Percentiles rank a stretch among this genome's conserved stretches.
Conservation (phyloP, 2,329 filamentous ascomycete species). For the Fusarium sp. region DNA sequence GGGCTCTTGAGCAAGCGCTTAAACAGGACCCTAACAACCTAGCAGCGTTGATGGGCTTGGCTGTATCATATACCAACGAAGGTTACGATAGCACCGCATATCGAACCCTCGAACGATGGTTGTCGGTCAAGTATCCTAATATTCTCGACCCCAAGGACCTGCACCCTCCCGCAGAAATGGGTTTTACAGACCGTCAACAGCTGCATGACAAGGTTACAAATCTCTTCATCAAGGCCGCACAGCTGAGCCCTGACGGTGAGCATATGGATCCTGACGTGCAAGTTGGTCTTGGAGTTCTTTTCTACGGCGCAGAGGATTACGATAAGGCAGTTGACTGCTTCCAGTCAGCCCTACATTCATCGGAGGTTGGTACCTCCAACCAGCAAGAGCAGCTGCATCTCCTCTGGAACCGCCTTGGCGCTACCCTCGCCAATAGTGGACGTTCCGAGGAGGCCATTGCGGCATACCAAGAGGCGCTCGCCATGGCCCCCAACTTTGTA, state of each 20-base stretch:
- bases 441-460: slow-evolving; percentile 96
- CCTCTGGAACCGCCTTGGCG: slow-evolving; percentile 96
- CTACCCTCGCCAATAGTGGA: slow-evolving; percentile 94
- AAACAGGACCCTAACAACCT: slow-evolving; percentile 89
- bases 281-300: slow-evolving; percentile 94
- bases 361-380: slow-evolving; percentile 85
- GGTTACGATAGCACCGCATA: slow-evolving; percentile 98
- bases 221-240: slow-evolving; percentile 91
- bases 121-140: slow-evolving; percentile 91
- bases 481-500: slow-evolving; percentile 94
- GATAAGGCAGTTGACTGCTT: slow-evolving; percentile 99
- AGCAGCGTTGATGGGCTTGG: slow-evolving; percentile 91
- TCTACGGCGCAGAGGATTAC: slow-evolving; percentile 98
- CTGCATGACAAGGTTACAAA: slow-evolving; percentile 92
- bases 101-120: slow-evolving; percentile 94
- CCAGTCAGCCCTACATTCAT: slow-evolving; percentile 86
- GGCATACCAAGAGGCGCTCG: slow-evolving; percentile 92
- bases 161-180: slow-evolving; percentile 82
- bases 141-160: slow-evolving; percentile 79
- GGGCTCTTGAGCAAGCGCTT: slow-evolving; percentile 89
- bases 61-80: slow-evolving; percentile 98
- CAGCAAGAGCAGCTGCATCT: slow-evolving; percentile 88
- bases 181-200: slow-evolving; percentile 91
- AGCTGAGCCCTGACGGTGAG: slow-evolving; percentile 89
- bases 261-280: slow-evolving; percentile 99